A percentile compares a stretch with the other conserved stretches of the same genome.
Evolutionary conservation across 768 basidiomycete genomes (phyloP).

Genomic region (Amanita polypyramis): DNA sequence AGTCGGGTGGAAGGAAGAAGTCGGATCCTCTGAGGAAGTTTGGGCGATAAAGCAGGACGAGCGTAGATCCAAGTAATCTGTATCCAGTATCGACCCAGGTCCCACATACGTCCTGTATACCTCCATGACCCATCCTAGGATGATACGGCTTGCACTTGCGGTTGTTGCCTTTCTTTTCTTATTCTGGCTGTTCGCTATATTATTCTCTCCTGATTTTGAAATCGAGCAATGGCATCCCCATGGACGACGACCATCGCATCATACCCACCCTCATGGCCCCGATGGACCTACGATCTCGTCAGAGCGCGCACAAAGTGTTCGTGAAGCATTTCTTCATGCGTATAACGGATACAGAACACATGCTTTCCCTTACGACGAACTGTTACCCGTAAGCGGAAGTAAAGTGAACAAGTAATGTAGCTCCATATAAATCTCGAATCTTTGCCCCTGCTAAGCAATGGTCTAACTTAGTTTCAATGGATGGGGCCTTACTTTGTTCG

Average conservation of each 20-base stretch:
- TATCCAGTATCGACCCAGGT: neutral
- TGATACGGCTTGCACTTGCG: neutral
- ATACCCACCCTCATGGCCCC: neutral
- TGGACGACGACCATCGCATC: neutral
- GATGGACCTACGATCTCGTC: conserved; percentile 17
- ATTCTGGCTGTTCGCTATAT: neutral
- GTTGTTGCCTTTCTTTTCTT: neutral
- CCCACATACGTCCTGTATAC: neutral
- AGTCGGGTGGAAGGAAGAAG: conserved; percentile 59
- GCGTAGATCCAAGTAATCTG: neutral
- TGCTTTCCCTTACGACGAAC: conserved; percentile 49
- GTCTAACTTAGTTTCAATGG: conserved; percentile 47
- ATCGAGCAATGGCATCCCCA: neutral
- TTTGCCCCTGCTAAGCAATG: neutral
- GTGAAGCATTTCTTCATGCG: conserved; percentile 49
- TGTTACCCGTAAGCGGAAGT: conserved; percentile 39
- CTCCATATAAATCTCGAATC: neutral
- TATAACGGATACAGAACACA: conserved; percentile 42
- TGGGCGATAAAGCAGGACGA: conserved; percentile 21
- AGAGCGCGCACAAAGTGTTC: conserved; percentile 41
- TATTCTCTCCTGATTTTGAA: neutral
- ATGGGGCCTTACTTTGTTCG: conserved; percentile 66
- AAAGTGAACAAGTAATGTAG: conserved; percentile 42
- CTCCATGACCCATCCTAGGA: neutral
- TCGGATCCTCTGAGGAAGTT: conserved; percentile 80